A percentile compares a stretch with the other conserved stretches of the same genome.
phyloP scores from a whole-genome alignment of 2,329 filamentous ascomycete genomes.

The Aureobasidium sp. region DNA sequence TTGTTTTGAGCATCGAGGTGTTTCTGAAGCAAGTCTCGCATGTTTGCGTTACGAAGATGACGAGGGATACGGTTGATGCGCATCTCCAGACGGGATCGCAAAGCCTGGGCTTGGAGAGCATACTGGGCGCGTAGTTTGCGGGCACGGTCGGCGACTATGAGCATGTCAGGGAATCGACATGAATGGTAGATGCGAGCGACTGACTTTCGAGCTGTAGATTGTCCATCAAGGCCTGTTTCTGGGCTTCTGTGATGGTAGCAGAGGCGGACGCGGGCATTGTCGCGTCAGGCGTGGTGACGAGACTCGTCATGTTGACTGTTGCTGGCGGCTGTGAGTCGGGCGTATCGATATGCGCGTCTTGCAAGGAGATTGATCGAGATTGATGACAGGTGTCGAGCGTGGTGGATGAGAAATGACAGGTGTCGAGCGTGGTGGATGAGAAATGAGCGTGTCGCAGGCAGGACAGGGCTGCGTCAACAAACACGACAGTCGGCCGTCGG shows the following conservation, averaged over 20 bases:
- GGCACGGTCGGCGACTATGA: constrained; percentile 73
- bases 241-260: constrained; percentile 38
- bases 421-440: background rate
- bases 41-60: constrained; percentile 68
- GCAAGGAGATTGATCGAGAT: background rate
- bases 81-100: constrained; percentile 81
- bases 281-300: constrained; percentile 21
- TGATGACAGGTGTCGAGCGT: background rate
- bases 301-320: background rate
- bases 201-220: constrained; percentile 84
- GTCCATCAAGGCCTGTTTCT: constrained; percentile 83
- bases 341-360: constrained; percentile 11
- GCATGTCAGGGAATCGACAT: constrained; percentile 27
- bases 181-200: constrained; percentile 24
- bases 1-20: constrained; percentile 32
- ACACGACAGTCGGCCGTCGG: background rate
- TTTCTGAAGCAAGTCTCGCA: constrained; percentile 68
- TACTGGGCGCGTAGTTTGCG: constrained; percentile 85
- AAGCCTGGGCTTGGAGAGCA: constrained; percentile 75
- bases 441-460: background rate
- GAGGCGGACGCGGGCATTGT: constrained; percentile 13
- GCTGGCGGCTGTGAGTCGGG: constrained; percentile 4
- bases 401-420: background rate
- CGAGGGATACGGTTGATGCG: constrained; percentile 87
- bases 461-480: constrained; percentile 2